Percentiles rank a stretch among this genome's conserved stretches.
phyloP scores from a whole-genome alignment of 2,329 filamentous ascomycete genomes.

The Colletotrichum sp. region DNA sequence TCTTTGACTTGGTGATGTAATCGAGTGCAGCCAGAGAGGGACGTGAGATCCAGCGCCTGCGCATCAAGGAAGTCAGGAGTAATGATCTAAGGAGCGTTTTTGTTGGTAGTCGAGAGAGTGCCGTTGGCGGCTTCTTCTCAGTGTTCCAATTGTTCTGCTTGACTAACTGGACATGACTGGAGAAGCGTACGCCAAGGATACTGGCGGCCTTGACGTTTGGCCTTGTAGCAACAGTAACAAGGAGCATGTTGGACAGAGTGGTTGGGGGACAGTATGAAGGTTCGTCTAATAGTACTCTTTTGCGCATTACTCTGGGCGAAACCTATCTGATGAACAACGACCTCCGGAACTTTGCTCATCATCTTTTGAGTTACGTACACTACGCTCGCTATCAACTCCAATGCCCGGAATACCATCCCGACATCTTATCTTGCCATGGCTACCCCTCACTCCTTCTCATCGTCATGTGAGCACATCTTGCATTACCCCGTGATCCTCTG shows the following conservation, averaged over 20 bases:
- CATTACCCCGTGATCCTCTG: not conserved
- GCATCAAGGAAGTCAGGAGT: not conserved
- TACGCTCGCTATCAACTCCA: not conserved
- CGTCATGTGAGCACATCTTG: not conserved
- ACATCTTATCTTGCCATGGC: not conserved
- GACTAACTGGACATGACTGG: not conserved
- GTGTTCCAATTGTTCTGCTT: not conserved
- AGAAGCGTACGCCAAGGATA: not conserved
- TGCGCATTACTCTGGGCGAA: not conserved
- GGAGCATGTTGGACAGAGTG: not conserved
- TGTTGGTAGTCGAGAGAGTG: not conserved
- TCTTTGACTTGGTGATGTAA: slow-evolving; percentile 9
- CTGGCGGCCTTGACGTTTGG: not conserved
- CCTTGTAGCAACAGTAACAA: not conserved
- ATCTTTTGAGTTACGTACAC: not conserved
- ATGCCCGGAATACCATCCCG: not conserved
- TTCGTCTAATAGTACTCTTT: not conserved
- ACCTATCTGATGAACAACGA: not conserved
- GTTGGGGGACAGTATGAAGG: not conserved
- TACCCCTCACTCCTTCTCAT: not conserved
- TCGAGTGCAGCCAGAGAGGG: not conserved
- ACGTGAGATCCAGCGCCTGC: not conserved
- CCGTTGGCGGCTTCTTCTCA: not conserved
- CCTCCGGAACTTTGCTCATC: not conserved
- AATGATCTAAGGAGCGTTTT: not conserved